These are phyloP conservation scores for Mollisia scopiformis DNA, from an alignment of 2,329 filamentous ascomycete genomes.

Conservation along the genomic window DNA sequence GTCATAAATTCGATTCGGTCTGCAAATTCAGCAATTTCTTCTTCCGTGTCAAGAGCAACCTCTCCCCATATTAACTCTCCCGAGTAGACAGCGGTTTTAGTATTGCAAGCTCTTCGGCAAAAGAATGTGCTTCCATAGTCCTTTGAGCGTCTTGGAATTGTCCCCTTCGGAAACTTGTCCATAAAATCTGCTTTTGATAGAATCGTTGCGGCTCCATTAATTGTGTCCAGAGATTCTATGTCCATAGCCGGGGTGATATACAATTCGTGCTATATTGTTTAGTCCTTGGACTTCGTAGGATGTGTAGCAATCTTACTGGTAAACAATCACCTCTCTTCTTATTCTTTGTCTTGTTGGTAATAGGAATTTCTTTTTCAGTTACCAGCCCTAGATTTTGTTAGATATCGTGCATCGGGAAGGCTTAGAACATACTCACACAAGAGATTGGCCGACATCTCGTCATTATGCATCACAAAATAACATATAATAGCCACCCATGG, in stretches of 20 bases:
- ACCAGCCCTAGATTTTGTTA: slow-evolving; percentile 68
- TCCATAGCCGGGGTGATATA: slow-evolving; percentile 91
- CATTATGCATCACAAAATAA: slow-evolving; percentile 74
- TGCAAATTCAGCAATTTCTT: slow-evolving; percentile 28
- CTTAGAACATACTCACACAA: slow-evolving; percentile 54
- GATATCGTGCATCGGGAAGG: slow-evolving; percentile 11
- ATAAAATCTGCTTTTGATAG: slow-evolving; percentile 74
- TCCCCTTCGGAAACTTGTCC: slow-evolving; percentile 72
- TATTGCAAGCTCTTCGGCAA: slow-evolving; percentile 87
- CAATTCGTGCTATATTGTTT: slow-evolving; percentile 73
- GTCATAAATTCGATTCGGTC: slow-evolving; percentile 66
- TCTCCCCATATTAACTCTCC: slow-evolving; percentile 93
- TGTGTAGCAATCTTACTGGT: slow-evolving; percentile 49
- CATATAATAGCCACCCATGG: slow-evolving; percentile 92
- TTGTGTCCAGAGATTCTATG: slow-evolving; percentile 81
- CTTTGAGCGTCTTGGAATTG: slow-evolving; percentile 70
- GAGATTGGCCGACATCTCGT: slow-evolving; percentile 81
- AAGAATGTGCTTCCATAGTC: slow-evolving; percentile 87
- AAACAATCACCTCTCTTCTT: slow-evolving; percentile 76
- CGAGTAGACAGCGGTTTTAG: slow-evolving; percentile 86
- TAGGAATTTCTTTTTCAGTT: slow-evolving; percentile 81
- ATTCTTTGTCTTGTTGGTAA: slow-evolving; percentile 66
- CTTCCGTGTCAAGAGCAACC: slow-evolving; percentile 56
- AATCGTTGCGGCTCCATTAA: slow-evolving; percentile 86
- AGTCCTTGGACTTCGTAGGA: not conserved